Evolutionary conservation across 1,139 yeast species (phyloP).

Genomic region (Yueomyces sp.): DNA sequence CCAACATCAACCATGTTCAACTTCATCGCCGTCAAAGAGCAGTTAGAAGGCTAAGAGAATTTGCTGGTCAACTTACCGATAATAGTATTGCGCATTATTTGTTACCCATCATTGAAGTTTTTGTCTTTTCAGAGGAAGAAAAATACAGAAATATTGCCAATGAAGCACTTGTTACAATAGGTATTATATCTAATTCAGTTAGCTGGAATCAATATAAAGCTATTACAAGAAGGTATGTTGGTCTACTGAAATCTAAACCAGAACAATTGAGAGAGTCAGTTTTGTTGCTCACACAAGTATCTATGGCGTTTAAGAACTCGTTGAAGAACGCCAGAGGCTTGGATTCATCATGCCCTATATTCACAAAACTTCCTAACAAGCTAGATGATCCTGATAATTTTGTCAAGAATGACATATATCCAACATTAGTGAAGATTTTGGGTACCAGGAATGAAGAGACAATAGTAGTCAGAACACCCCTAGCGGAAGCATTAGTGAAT

Average conservation of each 20-base stretch:
- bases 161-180: slow-evolving; percentile 58
- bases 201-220: slow-evolving; percentile 79
- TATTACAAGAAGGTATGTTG: slow-evolving; percentile 54
- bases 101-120: slow-evolving; percentile 75
- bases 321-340: slow-evolving; percentile 12
- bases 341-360: slow-evolving; percentile 6
- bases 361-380: slow-evolving; percentile 26
- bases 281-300: slow-evolving; percentile 48
- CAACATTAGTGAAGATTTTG: slow-evolving; percentile 48
- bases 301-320: slow-evolving; percentile 37
- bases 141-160: slow-evolving; percentile 61
- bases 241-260: slow-evolving; percentile 39
- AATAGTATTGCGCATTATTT: slow-evolving; percentile 65
- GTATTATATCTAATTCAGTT: slow-evolving; percentile 43
- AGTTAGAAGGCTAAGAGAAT: slow-evolving; percentile 42
- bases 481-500: slow-evolving; percentile 73
- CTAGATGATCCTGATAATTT: slow-evolving; percentile 38
- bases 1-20: slow-evolving; percentile 74
- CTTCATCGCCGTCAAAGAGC: slow-evolving; percentile 79
- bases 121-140: slow-evolving; percentile 39
- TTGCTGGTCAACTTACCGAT: slow-evolving; percentile 33
- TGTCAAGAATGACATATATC: slow-evolving; percentile 46
- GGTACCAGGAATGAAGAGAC: slow-evolving; percentile 66
- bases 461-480: slow-evolving; percentile 58
- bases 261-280: slow-evolving; percentile 49